A percentile compares a stretch with the other conserved stretches of the same genome.
Evolutionary conservation across 768 basidiomycete species (phyloP).

Genomic region (Pleurotus tuber-regium): DNA sequence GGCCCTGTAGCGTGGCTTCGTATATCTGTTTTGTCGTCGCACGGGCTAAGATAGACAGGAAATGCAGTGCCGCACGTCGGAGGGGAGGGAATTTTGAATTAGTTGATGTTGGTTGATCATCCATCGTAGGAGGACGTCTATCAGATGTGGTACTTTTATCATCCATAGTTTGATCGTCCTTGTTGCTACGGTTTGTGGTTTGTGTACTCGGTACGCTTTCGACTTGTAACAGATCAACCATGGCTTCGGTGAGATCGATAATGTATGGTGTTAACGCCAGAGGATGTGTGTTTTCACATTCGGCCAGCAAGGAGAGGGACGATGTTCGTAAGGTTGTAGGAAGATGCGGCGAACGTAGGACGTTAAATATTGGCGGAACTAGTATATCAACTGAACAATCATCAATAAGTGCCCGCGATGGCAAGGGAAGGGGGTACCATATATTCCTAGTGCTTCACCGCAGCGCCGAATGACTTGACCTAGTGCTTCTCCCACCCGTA

Average conservation of each 20-base stretch:
- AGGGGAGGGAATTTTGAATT: slow-evolving; percentile 74
- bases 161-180: slow-evolving; percentile 3
- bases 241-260: slow-evolving; percentile 58
- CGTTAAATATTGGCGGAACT: slow-evolving; percentile 66
- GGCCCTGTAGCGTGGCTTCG: slow-evolving; percentile 29
- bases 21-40: slow-evolving; percentile 52
- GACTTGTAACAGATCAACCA: slow-evolving; percentile 75
- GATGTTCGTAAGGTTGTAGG: slow-evolving; percentile 74
- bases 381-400: slow-evolving; percentile 64
- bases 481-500: slow-evolving; percentile 85
- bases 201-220: slow-evolving; percentile 41
- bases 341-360: slow-evolving; percentile 55
- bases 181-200: slow-evolving; percentile 7
- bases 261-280: slow-evolving; percentile 63
- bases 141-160: slow-evolving; percentile 17
- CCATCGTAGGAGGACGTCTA: slow-evolving; percentile 35
- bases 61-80: slow-evolving; percentile 83
- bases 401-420: too few relatives aligned
- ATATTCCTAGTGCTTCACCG: slow-evolving; percentile 63
- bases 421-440: too few relatives aligned
- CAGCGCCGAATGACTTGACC: slow-evolving; percentile 71
- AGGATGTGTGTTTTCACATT: slow-evolving; percentile 63
- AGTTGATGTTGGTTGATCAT: slow-evolving; percentile 54
- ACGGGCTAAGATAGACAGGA: slow-evolving; percentile 70
- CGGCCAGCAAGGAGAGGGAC: slow-evolving; percentile 62